Evolutionary conservation across 495 filamentous ascomycete species (phyloP).

Genomic region (Xanthoparmelia taractica): DNA sequence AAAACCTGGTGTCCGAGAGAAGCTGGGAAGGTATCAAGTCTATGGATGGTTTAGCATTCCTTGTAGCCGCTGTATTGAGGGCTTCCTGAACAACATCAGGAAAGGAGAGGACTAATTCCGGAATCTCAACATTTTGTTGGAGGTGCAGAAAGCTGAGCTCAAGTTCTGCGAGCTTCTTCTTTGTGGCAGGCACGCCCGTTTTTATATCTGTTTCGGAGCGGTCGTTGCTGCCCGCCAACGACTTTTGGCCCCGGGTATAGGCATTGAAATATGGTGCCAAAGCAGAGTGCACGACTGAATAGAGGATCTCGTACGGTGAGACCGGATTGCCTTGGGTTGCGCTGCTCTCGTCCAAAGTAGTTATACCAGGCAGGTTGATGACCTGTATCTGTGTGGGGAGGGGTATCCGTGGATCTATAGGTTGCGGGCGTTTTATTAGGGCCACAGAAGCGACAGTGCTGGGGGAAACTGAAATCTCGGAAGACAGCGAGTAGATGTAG

Average conservation of each 20-base stretch:
- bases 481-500: conserved; percentile 70
- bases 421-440: conserved; percentile 78
- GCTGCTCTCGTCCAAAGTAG: conserved; percentile 52
- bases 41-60: conserved; percentile 56
- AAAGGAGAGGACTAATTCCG: conserved; percentile 73
- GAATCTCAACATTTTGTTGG: conserved; percentile 97
- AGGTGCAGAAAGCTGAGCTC: conserved; percentile 82
- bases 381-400: conserved; percentile 82
- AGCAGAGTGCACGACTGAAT: conserved; percentile 78
- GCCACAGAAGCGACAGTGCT: conserved; percentile 77
- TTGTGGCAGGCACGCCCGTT: conserved; percentile 91
- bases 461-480: conserved; percentile 70
- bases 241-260: conserved; percentile 76
- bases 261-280: conserved; percentile 94
- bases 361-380: conserved; percentile 78
- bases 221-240: conserved; percentile 52
- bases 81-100: conserved; percentile 81
- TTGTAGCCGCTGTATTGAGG: conserved; percentile 61
- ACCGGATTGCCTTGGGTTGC: conserved; percentile 59
- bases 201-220: conserved; percentile 78
- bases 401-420: conserved; percentile 71
- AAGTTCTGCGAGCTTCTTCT: conserved; percentile 89
- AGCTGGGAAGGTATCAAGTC: conserved; percentile 66
- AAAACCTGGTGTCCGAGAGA: conserved; percentile 76
- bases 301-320: conserved; percentile 85